These are phyloP conservation scores for Nigrograna mackinnonii DNA, from an alignment of 2,329 filamentous ascomycete genomes.

Conservation along the genomic window DNA sequence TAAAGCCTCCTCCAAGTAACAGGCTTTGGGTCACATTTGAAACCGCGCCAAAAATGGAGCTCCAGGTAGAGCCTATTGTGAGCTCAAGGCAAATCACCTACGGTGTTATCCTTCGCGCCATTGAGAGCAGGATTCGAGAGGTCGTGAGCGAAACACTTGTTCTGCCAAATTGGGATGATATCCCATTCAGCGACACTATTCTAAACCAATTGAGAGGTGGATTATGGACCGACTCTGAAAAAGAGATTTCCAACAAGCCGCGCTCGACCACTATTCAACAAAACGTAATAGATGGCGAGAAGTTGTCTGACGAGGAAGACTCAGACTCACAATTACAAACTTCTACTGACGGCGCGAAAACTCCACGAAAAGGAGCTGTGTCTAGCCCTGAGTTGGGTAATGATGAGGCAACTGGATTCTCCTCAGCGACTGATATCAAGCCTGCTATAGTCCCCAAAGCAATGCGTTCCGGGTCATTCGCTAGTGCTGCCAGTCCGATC, in stretches of 20 bases:
- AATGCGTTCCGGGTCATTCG: constrained; percentile 66
- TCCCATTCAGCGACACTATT: constrained; percentile 84
- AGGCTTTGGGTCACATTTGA: constrained; percentile 96
- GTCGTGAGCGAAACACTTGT: constrained; percentile 92
- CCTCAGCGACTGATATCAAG: constrained; percentile 26
- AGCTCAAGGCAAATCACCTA: constrained; percentile 96
- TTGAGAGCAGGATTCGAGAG: constrained; percentile 93
- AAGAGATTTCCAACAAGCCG: background rate
- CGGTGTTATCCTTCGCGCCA: constrained; percentile 85
- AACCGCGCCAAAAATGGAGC: constrained; percentile 88
- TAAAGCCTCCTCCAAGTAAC: constrained; percentile 96
- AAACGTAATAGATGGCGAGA: background rate
- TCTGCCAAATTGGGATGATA: constrained; percentile 92
- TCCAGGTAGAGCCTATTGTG: constrained; percentile 94
- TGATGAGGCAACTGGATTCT: constrained; percentile 18
- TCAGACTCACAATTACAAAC: no score
- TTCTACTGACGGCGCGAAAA: background rate
- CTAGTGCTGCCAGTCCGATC: constrained; percentile 64
- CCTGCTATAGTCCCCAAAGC: constrained; percentile 50
- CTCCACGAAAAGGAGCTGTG: background rate
- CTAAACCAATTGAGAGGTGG: constrained; percentile 82
- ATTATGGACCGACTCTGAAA: constrained; percentile 64
- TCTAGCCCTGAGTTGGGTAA: background rate
- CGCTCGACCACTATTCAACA: background rate
- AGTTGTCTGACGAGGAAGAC: background rate